A percentile compares a stretch with the other conserved stretches of the same genome.
These are phyloP conservation scores for Acrocalymma vagum DNA, from an alignment of 2,329 filamentous ascomycete species.

Conservation along the genomic window DNA sequence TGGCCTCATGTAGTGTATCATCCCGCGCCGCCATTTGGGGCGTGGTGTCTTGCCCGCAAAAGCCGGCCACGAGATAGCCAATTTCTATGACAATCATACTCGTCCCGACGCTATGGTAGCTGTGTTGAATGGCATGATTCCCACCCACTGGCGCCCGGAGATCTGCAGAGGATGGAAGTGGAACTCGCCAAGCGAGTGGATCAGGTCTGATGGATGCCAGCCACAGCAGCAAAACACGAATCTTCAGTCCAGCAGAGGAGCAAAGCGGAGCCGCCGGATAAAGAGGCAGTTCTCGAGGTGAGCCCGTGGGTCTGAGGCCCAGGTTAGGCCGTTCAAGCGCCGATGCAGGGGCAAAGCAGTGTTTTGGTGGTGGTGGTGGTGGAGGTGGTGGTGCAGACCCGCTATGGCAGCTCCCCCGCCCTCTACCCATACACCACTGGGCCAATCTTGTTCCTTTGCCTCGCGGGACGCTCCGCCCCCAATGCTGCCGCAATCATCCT, in stretches of 20 bases:
- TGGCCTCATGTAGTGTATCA: constrained; percentile 24
- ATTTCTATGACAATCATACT: constrained; percentile 34
- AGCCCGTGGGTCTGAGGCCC: constrained; percentile 10
- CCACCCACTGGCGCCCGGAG: constrained; percentile 16
- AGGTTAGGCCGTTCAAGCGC: constrained; percentile 15
- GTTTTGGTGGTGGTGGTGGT: constrained; percentile 17
- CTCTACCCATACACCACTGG: constrained; percentile 30
- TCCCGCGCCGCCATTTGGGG: constrained; percentile 26
- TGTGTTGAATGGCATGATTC: constrained; percentile 30
- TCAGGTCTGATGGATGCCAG: constrained; percentile 9
- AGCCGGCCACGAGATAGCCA: constrained; percentile 31
- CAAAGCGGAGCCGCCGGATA: constrained; percentile 33
- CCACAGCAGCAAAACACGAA: constrained; percentile 20
- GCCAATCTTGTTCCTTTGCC: constrained; percentile 22
- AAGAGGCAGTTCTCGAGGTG: constrained; percentile 11
- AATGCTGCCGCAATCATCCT: constrained; percentile 32
- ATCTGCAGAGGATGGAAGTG: constrained; percentile 21
- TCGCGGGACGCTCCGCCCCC: constrained; percentile 40
- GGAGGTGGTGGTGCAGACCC: constrained; percentile 19
- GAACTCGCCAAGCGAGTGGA: constrained; percentile 20
- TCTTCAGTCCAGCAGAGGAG: constrained; percentile 17
- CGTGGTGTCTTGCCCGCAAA: constrained; percentile 26
- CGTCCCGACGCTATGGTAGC: constrained; percentile 31
- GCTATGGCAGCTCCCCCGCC: constrained; percentile 23
- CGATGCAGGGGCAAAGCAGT: constrained; percentile 32